Evolutionary conservation across 306 rosid genomes (phyloP), one percentile per base, ranked within the genome.

Genomic region (Trifolium pratense): DNA sequence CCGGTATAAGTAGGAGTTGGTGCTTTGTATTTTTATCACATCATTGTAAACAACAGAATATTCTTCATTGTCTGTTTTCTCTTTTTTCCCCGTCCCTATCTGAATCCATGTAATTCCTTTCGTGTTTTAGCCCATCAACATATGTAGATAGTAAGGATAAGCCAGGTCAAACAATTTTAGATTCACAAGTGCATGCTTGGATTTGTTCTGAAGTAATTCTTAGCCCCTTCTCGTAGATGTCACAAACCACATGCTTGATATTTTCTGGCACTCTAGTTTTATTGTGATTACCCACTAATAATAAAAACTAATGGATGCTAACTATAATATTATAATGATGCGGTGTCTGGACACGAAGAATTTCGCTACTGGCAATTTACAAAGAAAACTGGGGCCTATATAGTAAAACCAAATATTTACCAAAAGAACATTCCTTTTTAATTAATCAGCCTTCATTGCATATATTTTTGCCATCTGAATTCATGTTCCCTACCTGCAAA

Each of bases 401-500:
- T 49, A 66, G 53, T 53, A 68, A 51, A 48, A 68, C 42, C 29
- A 48, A 42, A 34, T 3, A 0, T 14, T 55, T n/a, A 9, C 51
- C 5, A 60, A 16, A 32, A 10, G 43, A 1, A 5, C 45, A 9
- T 45, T 73, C 32, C 56, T 69, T 34, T 49, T 15, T 69, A 56
- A 20, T 68, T 14, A 46, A 43, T 66, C 61, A 68, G 40, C 59
- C 56, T 17, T 76, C 64, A 14, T 20, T 34, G 42, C 65, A 68
- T 59, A 66, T 66, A 58, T 51, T 78, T 69, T 37, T 17, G 53
- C 52, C 40, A 37, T 64, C 36, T 32, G 7, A 37, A 56, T 17
- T 58, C 45, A 3, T 78, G 18, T 79, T 68, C 66, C 66, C 71
- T 43, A 59, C 66, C 59, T 66, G 37, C 8, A 3, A 70, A 71